Base-by-base conservation (phyloP, 139 green algal species). In the Coelastrella sp. region DNA sequence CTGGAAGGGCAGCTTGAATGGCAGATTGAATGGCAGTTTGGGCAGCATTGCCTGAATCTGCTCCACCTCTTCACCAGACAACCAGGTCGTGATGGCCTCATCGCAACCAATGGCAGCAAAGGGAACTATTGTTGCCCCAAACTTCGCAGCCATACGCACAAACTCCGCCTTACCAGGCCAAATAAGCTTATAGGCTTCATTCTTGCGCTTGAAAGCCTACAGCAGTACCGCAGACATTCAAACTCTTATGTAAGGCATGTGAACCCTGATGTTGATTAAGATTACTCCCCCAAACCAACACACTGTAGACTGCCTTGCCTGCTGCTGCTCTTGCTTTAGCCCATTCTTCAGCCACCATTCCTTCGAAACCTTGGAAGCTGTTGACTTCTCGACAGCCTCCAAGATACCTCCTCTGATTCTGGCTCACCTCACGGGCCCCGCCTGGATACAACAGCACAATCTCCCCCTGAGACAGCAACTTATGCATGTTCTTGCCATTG, bases 111-210 rank as follows among this genome's bases (percentile, higher is more conserved):
- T 92, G 4, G 95, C 95, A 0, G 94, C 95, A 92, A 99, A 98
- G 19, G 98, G 97, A 9, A 99, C 93, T 72, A 99, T 99, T 84
- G 95, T 98, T 35, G 98, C 98, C 24, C 95, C 94, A 84, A 97
- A 97, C 25, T 94, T 93, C 14, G 94, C 94, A 0, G 97, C 97
- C 94, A 99, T 96, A 65, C 97, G 93, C 15, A 99, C 95, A 93
- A 99, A 98, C 96, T 99, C 98, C 19, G 93, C 81, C 56, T 94
- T 93, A 63, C 96, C 87, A 8, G 98, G 97, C 98, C 98, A 99
- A 74, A 99, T 94, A 0, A 99, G 92, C 90, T 97, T 88, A 94
- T 99, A 99, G 83, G 98, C 93, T 91, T 99, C 96, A 14, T 95
- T 93, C 61, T 92, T 84, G 70, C 70, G 60, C 85, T 94, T 94